Base-by-base conservation (phyloP, 2,329 filamentous ascomycete species). In the Seiridium unicorne region DNA sequence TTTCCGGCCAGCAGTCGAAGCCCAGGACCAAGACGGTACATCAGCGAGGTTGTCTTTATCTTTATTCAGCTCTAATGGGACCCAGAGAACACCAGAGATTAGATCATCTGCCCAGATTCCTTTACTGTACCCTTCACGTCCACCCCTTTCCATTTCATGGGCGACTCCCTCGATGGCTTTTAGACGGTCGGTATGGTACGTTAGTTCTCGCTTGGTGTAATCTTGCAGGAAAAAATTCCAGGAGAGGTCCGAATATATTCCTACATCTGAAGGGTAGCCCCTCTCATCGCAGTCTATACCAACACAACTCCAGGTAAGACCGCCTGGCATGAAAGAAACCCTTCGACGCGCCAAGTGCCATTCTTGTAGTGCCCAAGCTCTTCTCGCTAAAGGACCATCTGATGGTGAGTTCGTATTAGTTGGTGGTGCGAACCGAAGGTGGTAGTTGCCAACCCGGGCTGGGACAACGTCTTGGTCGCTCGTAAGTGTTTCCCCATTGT, bases 1-100 rank as follows among this genome's bases (percentile, higher is more conserved):
- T 10, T 48, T 48, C 9, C 13, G 46, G 32, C 18, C 32, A 3
- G 18, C 46, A 48, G 46, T 48, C n/a, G 5, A 48, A 1, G 46
- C 46, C 46, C 46, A 48, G 10, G 46, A 48, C 46, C 46, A 48
- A 48, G 46, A 11, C 26, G 46, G 46, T 31, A 48, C 1, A 48
- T 10, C 1, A 10, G 1, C 18, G 2, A 48, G 46, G 8, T 32
- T 10, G 26, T 48, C 18, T 32, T 48, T 48, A 7, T 32, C 46
- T 3, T 48, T 9, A 10, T n/a, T 10, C 18, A 26, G 46, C 46
- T 48, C 5, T 3, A 48, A 10, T 4, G 46, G 8, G 1, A 48
- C 32, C 46, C 46, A 48, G 6, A 48, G 46, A 9, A 32, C 5
- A 26, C 9, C 46, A 9, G 46, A 9, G 18, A 48, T 26, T 9